Evolutionary conservation across 2,329 filamentous ascomycete genomes (phyloP).

Genomic region (Coniochaeta hoffmannii): DNA sequence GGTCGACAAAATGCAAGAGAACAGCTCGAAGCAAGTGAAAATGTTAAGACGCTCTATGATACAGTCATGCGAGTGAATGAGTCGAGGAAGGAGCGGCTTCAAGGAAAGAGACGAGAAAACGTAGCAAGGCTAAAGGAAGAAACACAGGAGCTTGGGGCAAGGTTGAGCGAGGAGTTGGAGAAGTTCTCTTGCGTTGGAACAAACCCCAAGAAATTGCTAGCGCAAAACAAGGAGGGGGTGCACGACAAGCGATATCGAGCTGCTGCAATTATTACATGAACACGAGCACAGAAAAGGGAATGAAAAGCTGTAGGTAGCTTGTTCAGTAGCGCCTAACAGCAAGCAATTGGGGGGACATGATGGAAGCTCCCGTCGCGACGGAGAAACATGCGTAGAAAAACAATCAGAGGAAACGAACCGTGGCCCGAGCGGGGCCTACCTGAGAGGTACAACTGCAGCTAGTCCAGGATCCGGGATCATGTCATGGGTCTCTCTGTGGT

Average conservation of each 20-base stretch:
- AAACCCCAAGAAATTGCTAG: background rate
- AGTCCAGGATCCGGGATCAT: background rate
- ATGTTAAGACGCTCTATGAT: background rate
- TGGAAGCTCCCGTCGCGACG: background rate
- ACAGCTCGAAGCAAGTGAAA: background rate
- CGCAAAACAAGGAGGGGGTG: background rate
- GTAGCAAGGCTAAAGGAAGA: background rate
- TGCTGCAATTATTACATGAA: background rate
- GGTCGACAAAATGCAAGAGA: slow-evolving; percentile 6
- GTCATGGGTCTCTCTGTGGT: background rate
- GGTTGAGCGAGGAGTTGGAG: background rate
- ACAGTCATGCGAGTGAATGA: background rate
- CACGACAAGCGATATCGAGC: background rate
- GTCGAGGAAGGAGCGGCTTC: background rate
- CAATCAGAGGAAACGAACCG: background rate
- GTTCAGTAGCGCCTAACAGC: background rate
- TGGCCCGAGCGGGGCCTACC: background rate
- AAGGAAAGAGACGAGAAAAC: background rate
- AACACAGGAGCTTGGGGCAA: background rate
- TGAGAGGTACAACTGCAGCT: background rate
- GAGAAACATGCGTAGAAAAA: background rate
- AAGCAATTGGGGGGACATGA: background rate
- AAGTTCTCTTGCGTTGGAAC: background rate
- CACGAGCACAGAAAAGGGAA: background rate
- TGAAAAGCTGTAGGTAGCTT: background rate